Percentiles rank a stretch among this genome's conserved stretches.
phyloP scores from a whole-genome alignment of 495 filamentous ascomycete species.

The Astrothelium macrocarpum region DNA sequence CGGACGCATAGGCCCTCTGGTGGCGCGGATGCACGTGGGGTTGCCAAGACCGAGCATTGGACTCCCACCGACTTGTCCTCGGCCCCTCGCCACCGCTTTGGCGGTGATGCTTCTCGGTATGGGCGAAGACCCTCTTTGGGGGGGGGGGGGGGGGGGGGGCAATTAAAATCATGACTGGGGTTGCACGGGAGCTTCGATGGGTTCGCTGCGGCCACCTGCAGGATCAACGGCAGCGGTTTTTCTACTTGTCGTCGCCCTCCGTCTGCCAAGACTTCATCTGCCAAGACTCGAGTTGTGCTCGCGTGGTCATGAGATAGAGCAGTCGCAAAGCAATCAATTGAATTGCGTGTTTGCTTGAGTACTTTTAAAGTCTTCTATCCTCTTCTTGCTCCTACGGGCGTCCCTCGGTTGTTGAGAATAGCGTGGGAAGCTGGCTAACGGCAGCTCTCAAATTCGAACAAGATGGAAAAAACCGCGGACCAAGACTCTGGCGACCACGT shows the following conservation, averaged over 20 bases:
- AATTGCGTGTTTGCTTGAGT: background rate
- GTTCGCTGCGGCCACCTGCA: background rate
- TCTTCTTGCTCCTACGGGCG: background rate
- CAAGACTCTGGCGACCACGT: background rate
- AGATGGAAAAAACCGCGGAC: background rate
- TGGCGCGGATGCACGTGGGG: background rate
- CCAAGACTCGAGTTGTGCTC: too few relatives aligned
- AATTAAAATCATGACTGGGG: background rate
- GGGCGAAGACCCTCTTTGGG: background rate
- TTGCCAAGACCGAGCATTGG: background rate
- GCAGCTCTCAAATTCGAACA: background rate
- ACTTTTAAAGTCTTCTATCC: too few relatives aligned
- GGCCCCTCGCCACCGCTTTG: background rate
- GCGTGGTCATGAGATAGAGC: too few relatives aligned
- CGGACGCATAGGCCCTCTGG: too few relatives aligned
- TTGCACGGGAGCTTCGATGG: background rate
- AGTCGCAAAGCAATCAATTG: too few relatives aligned
- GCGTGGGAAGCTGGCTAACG: background rate
- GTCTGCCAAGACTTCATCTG: background rate
- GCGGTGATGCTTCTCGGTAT: background rate
- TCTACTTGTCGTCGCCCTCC: background rate
- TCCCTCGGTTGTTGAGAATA: background rate
- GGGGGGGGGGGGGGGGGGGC: too few relatives aligned
- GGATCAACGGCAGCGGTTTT: background rate
- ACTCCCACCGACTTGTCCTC: too few relatives aligned